Conservation (phyloP, 202 grass and related monocot species). For the Panicum hallii region DNA sequence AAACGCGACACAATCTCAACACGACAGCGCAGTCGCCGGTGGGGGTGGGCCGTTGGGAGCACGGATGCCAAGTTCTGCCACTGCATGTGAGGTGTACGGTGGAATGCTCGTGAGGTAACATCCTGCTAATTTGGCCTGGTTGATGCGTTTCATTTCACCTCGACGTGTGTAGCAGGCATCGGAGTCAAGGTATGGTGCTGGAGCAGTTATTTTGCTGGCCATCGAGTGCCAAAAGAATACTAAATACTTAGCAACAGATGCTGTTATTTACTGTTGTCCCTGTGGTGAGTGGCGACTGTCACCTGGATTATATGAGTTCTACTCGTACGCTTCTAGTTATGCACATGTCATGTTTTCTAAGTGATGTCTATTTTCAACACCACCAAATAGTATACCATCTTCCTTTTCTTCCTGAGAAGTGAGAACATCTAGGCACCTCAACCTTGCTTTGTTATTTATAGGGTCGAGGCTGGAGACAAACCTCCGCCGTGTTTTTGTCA, state of each 20-base stretch:
- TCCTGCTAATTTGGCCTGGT: not conserved
- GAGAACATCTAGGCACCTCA: slow-evolving; percentile 44
- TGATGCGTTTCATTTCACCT: not conserved
- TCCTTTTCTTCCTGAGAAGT: not conserved
- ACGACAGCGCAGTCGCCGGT: not conserved
- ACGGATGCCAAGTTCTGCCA: not conserved
- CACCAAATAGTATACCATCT: not conserved
- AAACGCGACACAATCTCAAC: not conserved
- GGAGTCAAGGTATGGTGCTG: not conserved
- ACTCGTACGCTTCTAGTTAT: not conserved
- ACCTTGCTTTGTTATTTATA: slow-evolving; percentile 57
- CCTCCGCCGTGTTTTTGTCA: slow-evolving; percentile 1
- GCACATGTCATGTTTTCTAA: not conserved
- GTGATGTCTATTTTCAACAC: slow-evolving; percentile 34
- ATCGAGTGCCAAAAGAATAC: not conserved
- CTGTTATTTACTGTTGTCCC: not conserved
- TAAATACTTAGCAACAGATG: not conserved
- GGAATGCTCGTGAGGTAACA: slow-evolving; percentile 21
- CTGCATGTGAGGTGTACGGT: slow-evolving; percentile 13
- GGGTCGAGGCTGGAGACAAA: slow-evolving; percentile 27
- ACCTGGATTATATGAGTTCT: slow-evolving; percentile 1
- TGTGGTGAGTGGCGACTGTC: not conserved
- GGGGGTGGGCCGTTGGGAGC: not conserved
- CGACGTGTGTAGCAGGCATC: too few relatives aligned
- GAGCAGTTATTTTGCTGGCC: not conserved